These are phyloP conservation scores for Suillus plorans DNA, from an alignment of 768 basidiomycete genomes.

Conservation along the genomic window DNA sequence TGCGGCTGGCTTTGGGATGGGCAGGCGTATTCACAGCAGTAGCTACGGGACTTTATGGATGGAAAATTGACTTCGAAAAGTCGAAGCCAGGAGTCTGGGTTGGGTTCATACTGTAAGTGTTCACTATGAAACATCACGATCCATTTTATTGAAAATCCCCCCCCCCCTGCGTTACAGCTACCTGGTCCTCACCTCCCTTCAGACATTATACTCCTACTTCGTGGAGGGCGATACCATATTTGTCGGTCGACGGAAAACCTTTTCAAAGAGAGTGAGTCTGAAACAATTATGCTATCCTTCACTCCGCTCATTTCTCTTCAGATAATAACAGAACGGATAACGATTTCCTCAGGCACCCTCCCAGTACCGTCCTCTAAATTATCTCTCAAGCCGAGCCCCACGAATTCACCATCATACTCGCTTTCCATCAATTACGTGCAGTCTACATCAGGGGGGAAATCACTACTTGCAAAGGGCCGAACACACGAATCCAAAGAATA, in stretches of 20 bases:
- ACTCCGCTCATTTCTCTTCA: constrained; percentile 29
- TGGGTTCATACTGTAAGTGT: constrained; percentile 73
- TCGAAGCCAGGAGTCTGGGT: constrained; percentile 78
- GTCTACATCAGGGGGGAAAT: constrained; percentile 84
- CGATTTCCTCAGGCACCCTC: constrained; percentile 65
- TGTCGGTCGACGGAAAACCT: constrained; percentile 85
- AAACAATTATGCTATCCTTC: not conserved
- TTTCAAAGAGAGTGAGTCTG: constrained; percentile 74
- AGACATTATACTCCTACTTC: constrained; percentile 83
- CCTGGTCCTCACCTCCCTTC: constrained; percentile 64
- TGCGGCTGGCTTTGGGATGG: constrained; percentile 87
- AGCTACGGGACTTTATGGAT: constrained; percentile 82
- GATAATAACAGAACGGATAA: constrained; percentile 91
- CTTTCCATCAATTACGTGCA: constrained; percentile 71
- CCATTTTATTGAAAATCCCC: constrained; percentile 7
- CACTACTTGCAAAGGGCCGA: constrained; percentile 71
- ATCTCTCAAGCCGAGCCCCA: constrained; percentile 22
- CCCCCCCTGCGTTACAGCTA: constrained; percentile 50
- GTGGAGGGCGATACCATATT: constrained; percentile 84
- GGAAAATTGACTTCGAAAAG: constrained; percentile 85
- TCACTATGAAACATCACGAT: constrained; percentile 8
- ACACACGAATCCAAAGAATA: constrained; percentile 56
- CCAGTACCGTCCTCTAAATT: constrained; percentile 41
- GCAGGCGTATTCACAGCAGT: constrained; percentile 78
- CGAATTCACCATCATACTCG: constrained; percentile 63